A percentile compares a stretch with the other conserved stretches of the same genome.
phyloP scores from a whole-genome alignment of 1,284 basidiomycete species.

The Apiotrichum brassicae region DNA sequence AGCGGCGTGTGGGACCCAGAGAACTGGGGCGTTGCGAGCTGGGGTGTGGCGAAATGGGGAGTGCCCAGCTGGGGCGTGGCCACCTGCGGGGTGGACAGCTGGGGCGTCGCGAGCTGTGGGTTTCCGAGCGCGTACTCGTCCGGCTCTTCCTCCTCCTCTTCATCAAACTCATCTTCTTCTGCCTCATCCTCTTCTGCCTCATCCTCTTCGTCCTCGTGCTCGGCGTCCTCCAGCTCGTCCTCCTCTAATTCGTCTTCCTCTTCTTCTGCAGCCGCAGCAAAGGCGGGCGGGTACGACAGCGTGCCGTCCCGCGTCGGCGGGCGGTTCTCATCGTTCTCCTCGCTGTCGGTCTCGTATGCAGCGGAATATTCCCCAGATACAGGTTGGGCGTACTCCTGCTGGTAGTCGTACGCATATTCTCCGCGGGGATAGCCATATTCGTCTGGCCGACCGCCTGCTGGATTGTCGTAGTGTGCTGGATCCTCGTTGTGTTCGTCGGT shows the following conservation, averaged over 20 bases:
- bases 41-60: not conserved
- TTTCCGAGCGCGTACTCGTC: not conserved
- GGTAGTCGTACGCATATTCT: not conserved
- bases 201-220: not conserved
- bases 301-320: not conserved
- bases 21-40: not conserved
- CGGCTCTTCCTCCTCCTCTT: constrained; percentile 3
- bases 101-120: not conserved
- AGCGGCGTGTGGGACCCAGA: not conserved
- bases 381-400: too few relatives aligned
- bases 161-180: not conserved
- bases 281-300: not conserved
- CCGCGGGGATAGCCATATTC: not conserved
- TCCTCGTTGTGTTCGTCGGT: not conserved
- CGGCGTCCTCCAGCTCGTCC: constrained; percentile 1
- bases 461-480: too few relatives aligned
- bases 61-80: not conserved
- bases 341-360: not conserved
- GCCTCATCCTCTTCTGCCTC: constrained; percentile 7
- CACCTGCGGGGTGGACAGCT: not conserved
- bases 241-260: constrained; percentile 5
- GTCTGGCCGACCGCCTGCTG: too few relatives aligned
- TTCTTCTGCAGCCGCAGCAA: too few relatives aligned
- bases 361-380: too few relatives aligned
- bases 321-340: constrained; percentile 1